Evolutionary conservation across 768 basidiomycete genomes (phyloP), one percentile per base, ranked within the genome.

Genomic region (Suillus clintonianus): DNA sequence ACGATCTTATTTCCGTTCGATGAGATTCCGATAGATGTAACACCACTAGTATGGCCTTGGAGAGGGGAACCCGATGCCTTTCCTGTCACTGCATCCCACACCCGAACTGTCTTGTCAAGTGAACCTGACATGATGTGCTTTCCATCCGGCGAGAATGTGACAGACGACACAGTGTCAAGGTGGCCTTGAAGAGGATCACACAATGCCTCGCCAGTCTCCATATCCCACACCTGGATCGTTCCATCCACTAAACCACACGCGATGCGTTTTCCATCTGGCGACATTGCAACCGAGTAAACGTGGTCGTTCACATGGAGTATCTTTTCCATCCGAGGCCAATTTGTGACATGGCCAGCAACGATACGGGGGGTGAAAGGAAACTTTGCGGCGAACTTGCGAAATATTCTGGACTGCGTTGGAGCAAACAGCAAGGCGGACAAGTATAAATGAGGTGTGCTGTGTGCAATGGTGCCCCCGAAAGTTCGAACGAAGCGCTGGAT

Each of bases 381-480:
- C 15, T 56, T 42, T 11, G 57, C 9, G 14, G 62, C 62, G 68
- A 68, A 75, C 71, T 42, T 70, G 5, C 7, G 14, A 24, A 27
- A 51, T n/a, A 60, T 30, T 17, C 4, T 27, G 64, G n/a, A 80
- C 77, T 62, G 41, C 32, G 32, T 24, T 48, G 71, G 72, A 24
- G 66, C 50, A 56, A 73, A 72, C 24, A 70, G 70, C 13, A 73
- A 27, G 0, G 67, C 71, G 13, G 70, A 72, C 14, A 72, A 8
- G 63, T 72, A 72, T 10, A 73, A 66, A 45, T 73, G 72, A 1
- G 71, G 71, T 5, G 62, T 64, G 64, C 66, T 69, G 32, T 68
- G 61, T 30, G 59, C n/a, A 13, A 71, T 68, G 10, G 61, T 34
- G 24, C n/a, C 10, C 9, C 8, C 50, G 37, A 71, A 72, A 1